phyloP scores from a whole-genome alignment of 441 rosid species.

The Heliophila coronopifolia region DNA sequence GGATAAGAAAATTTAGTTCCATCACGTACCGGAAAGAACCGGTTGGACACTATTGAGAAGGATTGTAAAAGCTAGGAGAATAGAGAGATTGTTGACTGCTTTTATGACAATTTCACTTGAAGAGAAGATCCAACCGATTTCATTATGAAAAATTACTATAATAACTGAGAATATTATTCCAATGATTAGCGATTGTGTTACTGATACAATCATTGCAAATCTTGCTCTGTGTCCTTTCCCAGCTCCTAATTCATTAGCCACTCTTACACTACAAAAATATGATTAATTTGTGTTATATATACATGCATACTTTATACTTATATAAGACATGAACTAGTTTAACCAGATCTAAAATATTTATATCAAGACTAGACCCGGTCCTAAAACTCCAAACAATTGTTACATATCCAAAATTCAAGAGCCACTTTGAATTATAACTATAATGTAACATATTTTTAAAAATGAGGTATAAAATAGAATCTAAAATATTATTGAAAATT shows the following conservation, averaged over 20 bases:
- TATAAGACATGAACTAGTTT: no score
- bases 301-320: no score
- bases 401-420: no score
- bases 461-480: no score
- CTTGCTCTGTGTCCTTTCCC: slow-evolving; percentile 52
- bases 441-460: no score
- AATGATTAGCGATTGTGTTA: slow-evolving; percentile 39
- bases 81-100: slow-evolving; percentile 37
- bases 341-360: no score
- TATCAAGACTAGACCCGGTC: no score
- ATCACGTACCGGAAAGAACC: slow-evolving; percentile 28
- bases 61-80: slow-evolving; percentile 41
- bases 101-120: slow-evolving; percentile 35
- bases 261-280: slow-evolving; percentile 39
- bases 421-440: no score
- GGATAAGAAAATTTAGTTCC: no score
- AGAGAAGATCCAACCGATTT: slow-evolving; percentile 46
- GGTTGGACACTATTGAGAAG: slow-evolving; percentile 68
- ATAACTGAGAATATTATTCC: slow-evolving; percentile 41
- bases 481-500: no score
- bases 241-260: slow-evolving; percentile 57
- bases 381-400: no score
- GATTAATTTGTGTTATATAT: not conserved
- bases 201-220: slow-evolving; percentile 41
- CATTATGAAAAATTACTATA: slow-evolving; percentile 31